phyloP scores from a whole-genome alignment of 192 early-diverging fungal genomes.

The Backusella psychrophila region DNA sequence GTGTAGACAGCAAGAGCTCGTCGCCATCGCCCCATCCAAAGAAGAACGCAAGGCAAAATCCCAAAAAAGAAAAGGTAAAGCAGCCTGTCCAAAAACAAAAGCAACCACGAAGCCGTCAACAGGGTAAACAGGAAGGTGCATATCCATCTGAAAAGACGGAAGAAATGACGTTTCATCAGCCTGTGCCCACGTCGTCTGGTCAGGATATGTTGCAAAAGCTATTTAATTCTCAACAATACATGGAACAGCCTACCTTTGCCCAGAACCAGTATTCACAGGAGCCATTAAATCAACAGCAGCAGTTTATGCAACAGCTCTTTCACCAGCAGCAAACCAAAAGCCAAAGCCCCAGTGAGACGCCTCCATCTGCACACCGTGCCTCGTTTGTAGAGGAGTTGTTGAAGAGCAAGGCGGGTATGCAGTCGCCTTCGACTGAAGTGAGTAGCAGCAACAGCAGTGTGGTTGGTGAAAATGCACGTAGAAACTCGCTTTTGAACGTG shows the following conservation, averaged over 20 bases:
- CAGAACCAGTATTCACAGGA: neutral
- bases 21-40: neutral
- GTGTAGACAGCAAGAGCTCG: neutral
- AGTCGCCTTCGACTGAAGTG: neutral
- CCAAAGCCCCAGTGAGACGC: neutral
- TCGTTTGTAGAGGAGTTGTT: conserved; percentile 12
- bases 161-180: conserved; percentile 1
- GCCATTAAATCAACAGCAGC: conserved; percentile 6
- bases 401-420: conserved; percentile 5
- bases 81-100: neutral
- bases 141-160: neutral
- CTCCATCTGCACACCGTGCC: neutral
- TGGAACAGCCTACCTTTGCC: neutral
- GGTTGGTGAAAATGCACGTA: neutral
- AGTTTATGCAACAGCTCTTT: neutral
- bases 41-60: neutral
- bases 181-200: neutral
- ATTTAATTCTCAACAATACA: conserved; percentile 3
- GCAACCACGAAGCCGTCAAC: neutral
- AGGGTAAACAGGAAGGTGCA: neutral
- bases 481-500: conserved; percentile 9
- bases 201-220: neutral
- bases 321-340: neutral
- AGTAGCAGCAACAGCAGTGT: neutral
- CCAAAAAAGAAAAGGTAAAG: neutral